Evolutionary conservation across 2,329 filamentous ascomycete species (phyloP).

Genomic region (Trichoderma simmonsii): DNA sequence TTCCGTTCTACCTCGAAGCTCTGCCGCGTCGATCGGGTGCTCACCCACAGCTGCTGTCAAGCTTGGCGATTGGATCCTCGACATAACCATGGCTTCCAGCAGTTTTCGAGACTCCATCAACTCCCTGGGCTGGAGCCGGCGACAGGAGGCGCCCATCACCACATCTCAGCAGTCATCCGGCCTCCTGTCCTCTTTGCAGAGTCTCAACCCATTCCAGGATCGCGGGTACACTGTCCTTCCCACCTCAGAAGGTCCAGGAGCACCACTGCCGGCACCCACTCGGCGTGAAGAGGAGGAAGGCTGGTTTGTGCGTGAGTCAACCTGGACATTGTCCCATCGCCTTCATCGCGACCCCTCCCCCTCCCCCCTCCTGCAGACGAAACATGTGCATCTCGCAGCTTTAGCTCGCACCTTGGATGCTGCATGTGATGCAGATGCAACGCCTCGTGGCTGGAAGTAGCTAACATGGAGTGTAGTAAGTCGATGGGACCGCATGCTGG

Average conservation of each 20-base stretch:
- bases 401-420: slow-evolving; percentile 35
- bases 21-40: slow-evolving; percentile 1
- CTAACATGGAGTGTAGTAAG: slow-evolving; percentile 65
- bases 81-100: slow-evolving; percentile 68
- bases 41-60: not conserved
- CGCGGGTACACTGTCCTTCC: slow-evolving; percentile 88
- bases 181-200: slow-evolving; percentile 76
- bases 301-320: slow-evolving; percentile 86
- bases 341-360: slow-evolving; percentile 32
- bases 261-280: slow-evolving; percentile 78
- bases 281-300: slow-evolving; percentile 92
- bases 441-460: slow-evolving; percentile 28
- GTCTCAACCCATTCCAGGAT: slow-evolving; percentile 81
- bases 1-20: slow-evolving; percentile 5
- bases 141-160: slow-evolving; percentile 74
- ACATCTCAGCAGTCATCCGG: slow-evolving; percentile 67
- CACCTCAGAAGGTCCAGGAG: slow-evolving; percentile 76
- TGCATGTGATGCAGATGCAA: slow-evolving; percentile 38
- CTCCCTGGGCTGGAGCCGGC: slow-evolving; percentile 89
- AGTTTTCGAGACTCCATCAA: slow-evolving; percentile 94
- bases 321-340: slow-evolving; percentile 24
- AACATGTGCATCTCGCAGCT: slow-evolving; percentile 41
- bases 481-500: slow-evolving; percentile 90
- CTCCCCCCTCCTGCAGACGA: slow-evolving; percentile 42
- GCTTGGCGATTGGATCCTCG: not conserved